Evolutionary conservation across 2,329 filamentous ascomycete species (phyloP).

Genomic region (Akanthomyces uredinophilus): DNA sequence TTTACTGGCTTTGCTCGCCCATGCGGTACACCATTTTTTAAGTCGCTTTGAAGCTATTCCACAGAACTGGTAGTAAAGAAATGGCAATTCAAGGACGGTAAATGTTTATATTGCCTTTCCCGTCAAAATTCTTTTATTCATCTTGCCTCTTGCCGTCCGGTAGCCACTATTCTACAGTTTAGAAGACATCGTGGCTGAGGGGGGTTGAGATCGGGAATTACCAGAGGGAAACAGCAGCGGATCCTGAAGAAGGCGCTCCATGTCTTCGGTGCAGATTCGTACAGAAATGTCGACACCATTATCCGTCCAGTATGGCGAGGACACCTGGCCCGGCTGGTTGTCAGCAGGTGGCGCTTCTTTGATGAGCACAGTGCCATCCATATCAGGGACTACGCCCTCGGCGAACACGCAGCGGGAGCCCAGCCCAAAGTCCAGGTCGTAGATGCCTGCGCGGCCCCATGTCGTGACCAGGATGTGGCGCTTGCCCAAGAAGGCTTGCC

Average conservation of each 20-base stretch:
- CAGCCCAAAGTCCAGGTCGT: constrained; percentile 24
- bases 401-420: constrained; percentile 1
- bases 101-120: no score
- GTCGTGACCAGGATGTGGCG: constrained; percentile 24
- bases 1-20: no score
- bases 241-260: background rate
- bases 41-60: no score
- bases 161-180: no score
- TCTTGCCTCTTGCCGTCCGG: no score
- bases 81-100: no score
- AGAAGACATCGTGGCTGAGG: no score
- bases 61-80: no score
- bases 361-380: background rate
- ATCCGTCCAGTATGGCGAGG: background rate
- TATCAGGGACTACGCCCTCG: background rate
- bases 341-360: background rate
- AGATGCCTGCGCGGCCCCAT: constrained; percentile 23
- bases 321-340: background rate
- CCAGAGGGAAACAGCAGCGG: background rate
- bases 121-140: no score
- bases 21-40: no score
- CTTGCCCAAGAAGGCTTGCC: constrained; percentile 20
- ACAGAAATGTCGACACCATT: background rate
- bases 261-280: background rate
- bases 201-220: no score